Base-by-base conservation (phyloP, 2,329 filamentous ascomycete genomes). In the Neocucurbitaria cava region DNA sequence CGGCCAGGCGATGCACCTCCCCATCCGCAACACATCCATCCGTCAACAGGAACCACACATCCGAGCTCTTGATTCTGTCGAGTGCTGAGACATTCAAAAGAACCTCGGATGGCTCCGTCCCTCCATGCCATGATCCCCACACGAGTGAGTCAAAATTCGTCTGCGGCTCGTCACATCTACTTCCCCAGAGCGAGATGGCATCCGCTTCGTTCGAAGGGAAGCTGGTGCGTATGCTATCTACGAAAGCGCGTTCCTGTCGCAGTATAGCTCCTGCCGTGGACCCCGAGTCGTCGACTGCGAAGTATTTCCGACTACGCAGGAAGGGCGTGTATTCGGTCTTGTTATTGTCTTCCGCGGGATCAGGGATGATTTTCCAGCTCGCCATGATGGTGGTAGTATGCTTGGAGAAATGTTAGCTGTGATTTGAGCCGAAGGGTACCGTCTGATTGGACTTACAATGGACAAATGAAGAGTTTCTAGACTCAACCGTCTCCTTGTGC, bases 231-330 rank as follows among this genome's bases (percentile, higher is more conserved):
- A 70, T 45, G 1, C 46, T 36, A 24, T 62, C 52, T 3, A 71
- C 65, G 36, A 66, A 67, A 10, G 41, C 50, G 7, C 57, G 54
- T 30, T 69, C 58, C 46, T 50, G 45, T n/a, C 44, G 41, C 1
- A 62, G 44, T 18, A 72, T 63, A 5, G 53, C 41, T 13, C 62
- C 56, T 3, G 43, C 39, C 9, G 68, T 72, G 9, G 69, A 72
- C 1, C 69, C 69, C 2, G 69, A 74, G 13, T 71, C 67, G 46
- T 74, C 71, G 20, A 72, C 66, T 20, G 72, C 72, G 45, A 72
- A 73, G 55, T 70, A 72, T 41, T 69, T 70, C 38, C 62, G 62
- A 17, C 64, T 54, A 18, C 50, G 39, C 1, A 61, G 30, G 20
- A 64, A 60, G 8, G 56, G 20, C 2, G 52, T 57, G 23, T 58